Evolutionary conservation across 1,284 basidiomycete genomes (phyloP), one percentile per base, ranked within the genome.

Genomic region (Cutaneotrichosporon dermatis): DNA sequence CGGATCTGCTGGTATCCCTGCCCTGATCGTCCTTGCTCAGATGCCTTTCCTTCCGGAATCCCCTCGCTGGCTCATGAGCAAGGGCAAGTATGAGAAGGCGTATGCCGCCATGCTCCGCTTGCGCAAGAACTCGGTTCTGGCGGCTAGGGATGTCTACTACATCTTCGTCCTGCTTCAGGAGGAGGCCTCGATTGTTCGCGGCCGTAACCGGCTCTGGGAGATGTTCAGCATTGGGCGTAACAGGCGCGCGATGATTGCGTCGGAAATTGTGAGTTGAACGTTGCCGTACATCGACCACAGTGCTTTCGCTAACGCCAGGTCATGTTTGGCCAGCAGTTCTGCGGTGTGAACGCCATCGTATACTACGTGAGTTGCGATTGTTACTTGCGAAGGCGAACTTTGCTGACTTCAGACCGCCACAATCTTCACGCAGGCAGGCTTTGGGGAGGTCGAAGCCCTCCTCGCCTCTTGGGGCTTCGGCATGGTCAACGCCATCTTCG

Each of bases 51-150:
- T 84, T 69, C 85, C 71, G 72, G 72, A 78, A 73, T 86, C 84
- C 0, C 87, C 88, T 4, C 83, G 87, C 73, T 90, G 88, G 88
- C 79, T 88, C 37, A 84, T 90, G 71, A 80, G 80, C 61, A 87
- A 88, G 69, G 83, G 83, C 34, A 82, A 84, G 13, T 86, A 89
- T 68, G 75, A 77, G 6, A 77, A 87, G 46, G 89, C 89, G 0
- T 89, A 82, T 71, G 67, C 82, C 4, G 85, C 88, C 2, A 80
- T 92, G 16, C 75, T 79, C 34, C 81, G 84, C 10, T 81, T 92
- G 0, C 85, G 89, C n/a, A 79, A 83, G 75, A 82, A 81, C 59
- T 79, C 79, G 10, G 74, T 92, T 15, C 86, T 89, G 68, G 90
- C 90, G 5, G 87, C 88, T 4, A 81, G 88, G 33, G 88, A 89